Evolutionary conservation across 23 red algal species (phyloP), one percentile per base, ranked within the genome.

Genomic region (Agarophyton chilense): DNA sequence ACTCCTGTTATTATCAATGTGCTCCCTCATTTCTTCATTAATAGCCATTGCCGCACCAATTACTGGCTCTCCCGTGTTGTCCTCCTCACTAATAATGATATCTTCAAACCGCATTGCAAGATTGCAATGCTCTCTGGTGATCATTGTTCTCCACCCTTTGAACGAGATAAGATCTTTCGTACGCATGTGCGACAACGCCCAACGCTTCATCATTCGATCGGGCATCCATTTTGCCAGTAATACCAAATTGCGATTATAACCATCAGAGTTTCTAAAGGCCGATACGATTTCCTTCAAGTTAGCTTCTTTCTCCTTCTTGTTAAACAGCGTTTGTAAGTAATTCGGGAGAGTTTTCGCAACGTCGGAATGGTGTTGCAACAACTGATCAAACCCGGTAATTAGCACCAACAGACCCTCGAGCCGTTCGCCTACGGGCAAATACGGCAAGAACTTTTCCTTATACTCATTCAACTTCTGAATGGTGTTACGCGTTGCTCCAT

Each of bases 41-140:
- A 92, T 83, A 12, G 89, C 89, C 89, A 92, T 92, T 10, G 89
- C 89, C 24, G 79, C 89, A 7, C 89, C 89, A 52, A 92, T 92
- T 12, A 83, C 78, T 16, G 78, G 89, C 39, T 61, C 89, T 28
- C 89, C 78, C 14, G 54, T 24, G 18, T 72, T 46, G 28, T 92
- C 77, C 29, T 92, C 89, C 62, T 82, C 77, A 26, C 55, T 61
- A 24, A 65, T 82, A 35, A 82, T 50, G 10, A 77, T 82, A 6
- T 92, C 78, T 44, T 88, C 84, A 39, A 77, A 88, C 34, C 43
- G 53, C 65, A 13, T 42, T 34, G 68, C 84, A 10, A 88, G 31
- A 25, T 41, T 52, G 57, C 84, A 88, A 68, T 88, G 84, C 47
- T 88, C 84, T 43, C 52, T 28, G 40, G 52, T 53, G 38, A 78